Conservation (phyloP, 768 basidiomycete species). For the Amanita phalloides region DNA sequence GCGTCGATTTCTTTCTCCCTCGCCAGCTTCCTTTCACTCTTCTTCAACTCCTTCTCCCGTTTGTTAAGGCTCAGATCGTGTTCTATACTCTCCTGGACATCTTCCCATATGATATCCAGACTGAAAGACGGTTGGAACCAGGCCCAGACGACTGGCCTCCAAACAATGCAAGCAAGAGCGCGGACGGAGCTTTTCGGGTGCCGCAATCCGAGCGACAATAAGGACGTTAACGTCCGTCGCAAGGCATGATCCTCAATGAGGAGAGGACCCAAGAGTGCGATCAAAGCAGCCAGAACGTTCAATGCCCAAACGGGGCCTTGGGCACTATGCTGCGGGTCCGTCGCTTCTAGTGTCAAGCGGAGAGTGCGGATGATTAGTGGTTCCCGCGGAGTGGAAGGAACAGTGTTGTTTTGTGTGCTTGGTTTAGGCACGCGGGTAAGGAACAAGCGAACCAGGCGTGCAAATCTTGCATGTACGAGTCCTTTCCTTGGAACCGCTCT, state of each 20-base stretch:
- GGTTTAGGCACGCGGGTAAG: conserved; percentile 32
- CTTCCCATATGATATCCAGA: conserved; percentile 17
- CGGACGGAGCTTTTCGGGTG: conserved; percentile 59
- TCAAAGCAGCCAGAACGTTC: conserved; percentile 51
- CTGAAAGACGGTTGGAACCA: conserved; percentile 47
- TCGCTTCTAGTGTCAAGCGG: conserved; percentile 45
- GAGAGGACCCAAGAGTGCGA: conserved; percentile 53
- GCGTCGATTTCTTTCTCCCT: conserved; percentile 12
- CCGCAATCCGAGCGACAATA: conserved; percentile 45
- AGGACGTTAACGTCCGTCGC: conserved; percentile 33
- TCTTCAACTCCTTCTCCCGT: conserved; percentile 15
- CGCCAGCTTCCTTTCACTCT: conserved; percentile 3
- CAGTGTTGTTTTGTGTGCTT: conserved; percentile 4
- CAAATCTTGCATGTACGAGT: conserved; percentile 39
- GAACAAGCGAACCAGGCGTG: conserved; percentile 34
- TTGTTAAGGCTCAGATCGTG: conserved; percentile 18
- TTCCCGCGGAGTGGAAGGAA: conserved; percentile 21
- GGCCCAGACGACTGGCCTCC: conserved; percentile 58
- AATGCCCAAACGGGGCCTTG: conserved; percentile 76
- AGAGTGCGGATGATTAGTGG: conserved; percentile 53
- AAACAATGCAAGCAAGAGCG: conserved; percentile 47
- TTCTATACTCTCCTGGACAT: conserved; percentile 16
- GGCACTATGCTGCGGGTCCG: conserved; percentile 49
- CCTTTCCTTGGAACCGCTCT: conserved; percentile 27
- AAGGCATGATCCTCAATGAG: conserved; percentile 34